Evolutionary conservation across 2,329 filamentous ascomycete species (phyloP), one percentile per base, ranked within the genome.

Genomic region (Plenodomus biglobosus): DNA sequence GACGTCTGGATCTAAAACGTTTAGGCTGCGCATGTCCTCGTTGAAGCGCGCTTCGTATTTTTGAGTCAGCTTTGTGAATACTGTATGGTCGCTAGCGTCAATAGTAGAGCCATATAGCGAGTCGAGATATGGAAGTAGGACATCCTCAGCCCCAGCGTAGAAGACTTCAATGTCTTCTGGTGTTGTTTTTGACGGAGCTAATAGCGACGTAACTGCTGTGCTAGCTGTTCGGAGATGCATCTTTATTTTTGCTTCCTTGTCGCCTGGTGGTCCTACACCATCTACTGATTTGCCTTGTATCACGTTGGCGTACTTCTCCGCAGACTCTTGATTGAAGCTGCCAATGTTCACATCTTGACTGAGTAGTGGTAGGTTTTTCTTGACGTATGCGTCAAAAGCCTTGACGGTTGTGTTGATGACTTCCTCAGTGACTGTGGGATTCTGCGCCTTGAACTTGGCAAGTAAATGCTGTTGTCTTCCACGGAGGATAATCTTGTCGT

Each of bases 11-110:
- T 85, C 80, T 34, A 92, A 78, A 10, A 95, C 90, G 63, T 97
- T 97, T 42, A 97, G 76, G 6, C 85, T 84, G 52, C 85, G 81
- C 86, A 97, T 92, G 64, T 97, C 92, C 48, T 88, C 84, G 68
- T 88, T 87, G 72, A 96, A 97, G 13, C 90, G 82, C n/a, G 82
- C 78, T 71, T 96, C 92, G 76, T 91, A 95, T 65, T 86, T 86
- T 70, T 88, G 81, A 0, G 92, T 95, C 21, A 97, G 80, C 55
- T 88, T 85, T 2, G 88, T 94, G 72, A 95, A 96, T 51, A 96
- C 92, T n/a, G 76, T 76, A 66, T 87, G 81, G 58, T 87, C 80
- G 37, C 78, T 78, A 16, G 81, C 78, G 50, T 82, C 76, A 34
- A 87, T 81, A 0, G 75, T 76, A 3, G 79, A 72, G 27, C 81